Conservation (phyloP, 257 asterid genomes). For the Gentiana macrophylla region DNA sequence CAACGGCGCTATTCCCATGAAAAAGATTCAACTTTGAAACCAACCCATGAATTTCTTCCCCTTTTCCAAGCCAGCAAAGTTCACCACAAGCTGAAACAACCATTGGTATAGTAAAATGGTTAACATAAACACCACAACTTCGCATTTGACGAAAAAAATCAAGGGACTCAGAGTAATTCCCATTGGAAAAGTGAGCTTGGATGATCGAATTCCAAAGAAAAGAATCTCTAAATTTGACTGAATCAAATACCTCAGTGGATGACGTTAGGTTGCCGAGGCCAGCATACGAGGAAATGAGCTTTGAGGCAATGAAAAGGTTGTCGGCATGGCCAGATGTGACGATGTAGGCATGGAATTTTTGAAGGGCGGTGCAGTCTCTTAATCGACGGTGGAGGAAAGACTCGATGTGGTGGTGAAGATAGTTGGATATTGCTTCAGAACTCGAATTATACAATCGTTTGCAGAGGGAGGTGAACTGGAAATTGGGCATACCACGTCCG, state of each 20-base stretch:
- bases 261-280: conserved; percentile 29
- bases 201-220: conserved; percentile 75
- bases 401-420: conserved; percentile 24
- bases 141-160: conserved; percentile 40
- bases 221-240: conserved; percentile 30
- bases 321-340: conserved; percentile 39
- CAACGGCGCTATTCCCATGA: conserved; percentile 42
- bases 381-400: conserved; percentile 31
- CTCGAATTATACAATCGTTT: conserved; percentile 23
- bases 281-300: conserved; percentile 60
- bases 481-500: conserved; percentile 14
- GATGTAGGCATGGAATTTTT: conserved; percentile 37
- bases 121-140: conserved; percentile 23
- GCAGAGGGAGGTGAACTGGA: conserved; percentile 20
- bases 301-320: conserved; percentile 52
- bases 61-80: conserved; percentile 30
- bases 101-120: conserved; percentile 58
- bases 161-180: conserved; percentile 30
- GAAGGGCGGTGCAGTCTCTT: conserved; percentile 24
- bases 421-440: conserved; percentile 13
- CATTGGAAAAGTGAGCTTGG: conserved; percentile 61
- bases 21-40: conserved; percentile 48
- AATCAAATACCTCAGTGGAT: conserved; percentile 44
- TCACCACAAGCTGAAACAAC: conserved; percentile 72
- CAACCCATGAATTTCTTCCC: conserved; percentile 50